These are phyloP conservation scores for Hanseniaspora clermontiae DNA, from an alignment of 805 yeast species.

Conservation along the genomic window DNA sequence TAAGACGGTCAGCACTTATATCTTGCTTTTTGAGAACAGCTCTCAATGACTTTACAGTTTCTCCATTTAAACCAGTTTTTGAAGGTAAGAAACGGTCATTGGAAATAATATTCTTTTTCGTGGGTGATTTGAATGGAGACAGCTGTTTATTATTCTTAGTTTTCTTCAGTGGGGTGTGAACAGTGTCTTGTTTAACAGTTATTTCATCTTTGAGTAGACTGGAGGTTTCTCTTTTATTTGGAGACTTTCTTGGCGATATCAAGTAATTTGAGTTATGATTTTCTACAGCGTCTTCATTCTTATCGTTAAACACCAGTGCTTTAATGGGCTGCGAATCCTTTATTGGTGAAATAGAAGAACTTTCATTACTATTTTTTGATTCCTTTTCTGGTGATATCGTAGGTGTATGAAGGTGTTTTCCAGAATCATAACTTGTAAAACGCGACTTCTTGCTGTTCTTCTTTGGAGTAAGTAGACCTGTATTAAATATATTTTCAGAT, in stretches of 20 bases:
- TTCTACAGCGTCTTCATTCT: neutral
- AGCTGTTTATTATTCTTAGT: neutral
- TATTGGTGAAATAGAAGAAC: neutral
- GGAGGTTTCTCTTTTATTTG: neutral
- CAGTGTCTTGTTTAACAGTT: no score
- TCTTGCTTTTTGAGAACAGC: conserved; percentile 30
- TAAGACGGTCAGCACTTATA: conserved; percentile 30
- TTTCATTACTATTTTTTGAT: neutral
- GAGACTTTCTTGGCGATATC: neutral
- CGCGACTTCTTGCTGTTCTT: neutral
- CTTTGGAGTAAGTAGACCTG: neutral
- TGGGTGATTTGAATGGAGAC: conserved; percentile 9
- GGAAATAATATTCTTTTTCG: conserved; percentile 30
- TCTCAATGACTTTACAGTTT: conserved; percentile 33
- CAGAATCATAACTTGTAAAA: neutral
- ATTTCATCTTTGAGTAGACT: neutral
- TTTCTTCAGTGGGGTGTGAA: conserved; percentile 1
- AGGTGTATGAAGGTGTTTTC: neutral
- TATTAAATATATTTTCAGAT: neutral
- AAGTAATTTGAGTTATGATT: neutral
- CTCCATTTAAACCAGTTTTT: conserved; percentile 73
- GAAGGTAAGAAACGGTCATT: conserved; percentile 83
- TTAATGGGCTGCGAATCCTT: neutral
- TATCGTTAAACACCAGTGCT: neutral
- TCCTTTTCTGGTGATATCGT: neutral